Conservation (phyloP, 495 filamentous ascomycete genomes). For the Penicillium maclennaniae region DNA sequence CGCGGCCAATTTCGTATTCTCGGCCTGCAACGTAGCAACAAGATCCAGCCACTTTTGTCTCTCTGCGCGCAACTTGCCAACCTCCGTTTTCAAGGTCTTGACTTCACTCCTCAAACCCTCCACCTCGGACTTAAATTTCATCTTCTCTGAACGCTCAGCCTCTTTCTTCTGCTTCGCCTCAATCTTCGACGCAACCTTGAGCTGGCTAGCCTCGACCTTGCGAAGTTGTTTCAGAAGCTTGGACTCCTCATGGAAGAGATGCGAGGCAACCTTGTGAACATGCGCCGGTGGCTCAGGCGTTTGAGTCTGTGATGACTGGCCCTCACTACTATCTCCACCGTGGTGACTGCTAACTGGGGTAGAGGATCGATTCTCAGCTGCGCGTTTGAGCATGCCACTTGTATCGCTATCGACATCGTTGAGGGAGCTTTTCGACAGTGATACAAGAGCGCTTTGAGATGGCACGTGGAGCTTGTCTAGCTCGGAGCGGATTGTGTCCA, state of each 20-base stretch:
- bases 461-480: slow-evolving; percentile 38
- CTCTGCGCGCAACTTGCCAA: slow-evolving; percentile 55
- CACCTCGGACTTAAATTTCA: slow-evolving; percentile 36
- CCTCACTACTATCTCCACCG: slow-evolving; percentile 10
- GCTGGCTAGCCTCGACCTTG: slow-evolving; percentile 37
- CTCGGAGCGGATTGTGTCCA: slow-evolving; percentile 47
- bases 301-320: slow-evolving; percentile 5
- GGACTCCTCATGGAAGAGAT: slow-evolving; percentile 32
- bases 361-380: slow-evolving; percentile 54
- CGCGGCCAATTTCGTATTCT: slow-evolving; percentile 51
- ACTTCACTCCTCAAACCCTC: slow-evolving; percentile 55
- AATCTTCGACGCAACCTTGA: slow-evolving; percentile 42
- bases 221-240: slow-evolving; percentile 37
- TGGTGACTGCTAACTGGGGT: slow-evolving; percentile 51
- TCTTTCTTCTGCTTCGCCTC: slow-evolving; percentile 49
- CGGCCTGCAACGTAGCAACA: slow-evolving; percentile 60
- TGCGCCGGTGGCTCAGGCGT: slow-evolving; percentile 15
- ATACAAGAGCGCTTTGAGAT: slow-evolving; percentile 12
- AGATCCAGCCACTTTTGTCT: slow-evolving; percentile 59
- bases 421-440: slow-evolving; percentile 16
- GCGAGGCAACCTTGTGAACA: slow-evolving; percentile 28
- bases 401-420: slow-evolving; percentile 43
- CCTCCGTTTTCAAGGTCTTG: slow-evolving; percentile 49
- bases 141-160: slow-evolving; percentile 58
- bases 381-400: slow-evolving; percentile 28